Evolutionary conservation across 352 stramenopile genomes (phyloP).

Genomic region (Blastocystis sp.): DNA sequence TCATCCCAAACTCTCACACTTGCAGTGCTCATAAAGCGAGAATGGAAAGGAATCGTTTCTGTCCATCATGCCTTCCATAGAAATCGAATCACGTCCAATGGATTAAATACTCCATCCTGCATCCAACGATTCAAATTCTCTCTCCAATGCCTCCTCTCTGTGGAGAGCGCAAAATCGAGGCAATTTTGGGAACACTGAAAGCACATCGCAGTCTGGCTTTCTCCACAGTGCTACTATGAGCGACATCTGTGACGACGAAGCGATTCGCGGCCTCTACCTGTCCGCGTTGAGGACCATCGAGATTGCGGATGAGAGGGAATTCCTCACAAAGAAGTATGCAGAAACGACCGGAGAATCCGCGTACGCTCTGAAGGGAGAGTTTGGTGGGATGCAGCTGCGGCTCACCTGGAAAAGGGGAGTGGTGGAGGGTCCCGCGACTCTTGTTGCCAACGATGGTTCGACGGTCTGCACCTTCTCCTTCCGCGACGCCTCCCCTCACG

Average conservation of each 20-base stretch:
- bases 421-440: background rate
- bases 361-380: background rate
- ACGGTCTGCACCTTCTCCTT: background rate
- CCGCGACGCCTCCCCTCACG: background rate
- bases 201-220: background rate
- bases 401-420: conserved; percentile 6
- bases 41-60: too few relatives aligned
- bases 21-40: too few relatives aligned
- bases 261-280: background rate
- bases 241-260: background rate
- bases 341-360: background rate
- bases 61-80: too few relatives aligned
- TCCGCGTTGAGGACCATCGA: background rate
- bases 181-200: background rate
- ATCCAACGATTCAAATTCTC: too few relatives aligned
- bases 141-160: too few relatives aligned
- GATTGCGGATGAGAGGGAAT: background rate
- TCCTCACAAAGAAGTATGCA: background rate
- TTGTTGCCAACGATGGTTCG: background rate
- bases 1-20: too few relatives aligned
- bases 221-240: background rate
- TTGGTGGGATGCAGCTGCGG: background rate
- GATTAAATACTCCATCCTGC: too few relatives aligned
- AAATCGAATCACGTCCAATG: too few relatives aligned
- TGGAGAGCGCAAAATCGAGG: background rate